Conservation (phyloP, 495 filamentous ascomycete genomes). For the Tuber umbilicatum region DNA sequence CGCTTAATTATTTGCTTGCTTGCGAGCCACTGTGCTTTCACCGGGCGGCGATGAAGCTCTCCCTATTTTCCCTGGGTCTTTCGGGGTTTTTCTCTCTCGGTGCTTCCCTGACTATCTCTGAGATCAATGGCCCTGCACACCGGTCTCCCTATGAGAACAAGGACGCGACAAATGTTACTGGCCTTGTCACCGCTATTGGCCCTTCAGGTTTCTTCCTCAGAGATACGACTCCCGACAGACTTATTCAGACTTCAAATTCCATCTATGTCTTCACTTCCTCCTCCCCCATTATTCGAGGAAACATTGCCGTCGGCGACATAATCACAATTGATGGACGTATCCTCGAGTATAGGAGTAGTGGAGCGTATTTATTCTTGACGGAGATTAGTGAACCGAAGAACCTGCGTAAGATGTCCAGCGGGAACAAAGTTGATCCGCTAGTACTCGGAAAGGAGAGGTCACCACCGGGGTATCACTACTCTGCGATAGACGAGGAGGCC, state of each 20-base stretch:
- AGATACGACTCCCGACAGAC: conserved; percentile 48
- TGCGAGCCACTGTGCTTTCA: neutral
- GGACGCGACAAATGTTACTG: conserved; percentile 51
- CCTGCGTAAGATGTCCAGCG: conserved; percentile 46
- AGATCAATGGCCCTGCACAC: conserved; percentile 58
- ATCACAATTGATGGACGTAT: conserved; percentile 53
- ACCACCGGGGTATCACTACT: conserved; percentile 52
- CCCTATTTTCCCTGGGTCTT: conserved; percentile 15
- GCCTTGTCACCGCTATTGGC: conserved; percentile 56
- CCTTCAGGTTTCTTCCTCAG: conserved; percentile 55
- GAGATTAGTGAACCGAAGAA: conserved; percentile 51
- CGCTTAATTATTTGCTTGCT: neutral
- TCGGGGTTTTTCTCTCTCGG: conserved; percentile 15
- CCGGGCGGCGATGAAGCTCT: conserved; percentile 22
- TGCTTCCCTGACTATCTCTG: conserved; percentile 51
- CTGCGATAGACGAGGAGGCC: conserved; percentile 46
- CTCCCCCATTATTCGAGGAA: conserved; percentile 42
- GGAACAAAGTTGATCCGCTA: conserved; percentile 48
- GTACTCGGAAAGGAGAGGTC: conserved; percentile 50
- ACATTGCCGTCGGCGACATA: conserved; percentile 52
- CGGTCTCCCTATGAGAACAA: conserved; percentile 52
- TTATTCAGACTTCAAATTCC: conserved; percentile 47
- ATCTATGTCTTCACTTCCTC: conserved; percentile 53
- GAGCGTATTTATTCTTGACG: conserved; percentile 52
- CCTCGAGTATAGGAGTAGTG: conserved; percentile 50